Conservation (phyloP, 352 stramenopile genomes). For the Phytophthora ramorum region DNA sequence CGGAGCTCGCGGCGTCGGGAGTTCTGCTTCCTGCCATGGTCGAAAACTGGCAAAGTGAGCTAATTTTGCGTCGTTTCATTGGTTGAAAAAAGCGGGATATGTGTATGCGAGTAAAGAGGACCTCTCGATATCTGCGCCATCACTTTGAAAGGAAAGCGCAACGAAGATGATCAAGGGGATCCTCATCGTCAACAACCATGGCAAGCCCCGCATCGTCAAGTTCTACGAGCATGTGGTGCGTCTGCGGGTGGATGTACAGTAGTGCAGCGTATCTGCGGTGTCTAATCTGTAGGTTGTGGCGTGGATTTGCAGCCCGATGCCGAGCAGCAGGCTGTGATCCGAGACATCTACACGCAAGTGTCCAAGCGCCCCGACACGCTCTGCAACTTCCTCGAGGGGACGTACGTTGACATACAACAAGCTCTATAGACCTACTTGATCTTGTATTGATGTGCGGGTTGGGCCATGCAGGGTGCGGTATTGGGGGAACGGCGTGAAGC, state of each 20-base stretch:
- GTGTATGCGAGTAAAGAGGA: constrained; percentile 1
- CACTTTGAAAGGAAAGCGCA: not conserved
- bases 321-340: constrained; percentile 97
- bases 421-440: not conserved
- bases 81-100: not conserved
- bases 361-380: constrained; percentile 97
- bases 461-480: constrained; percentile 73
- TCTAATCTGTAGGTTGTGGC: not conserved
- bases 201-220: constrained; percentile 98
- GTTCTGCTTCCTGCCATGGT: constrained; percentile 21
- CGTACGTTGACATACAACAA: constrained; percentile 51
- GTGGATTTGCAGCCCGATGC: constrained; percentile 85
- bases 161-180: constrained; percentile 98
- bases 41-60: not conserved
- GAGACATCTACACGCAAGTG: constrained; percentile 99
- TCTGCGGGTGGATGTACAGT: constrained; percentile 5
- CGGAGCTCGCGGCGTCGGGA: constrained; percentile 17
- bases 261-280: not conserved
- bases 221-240: constrained; percentile 99
- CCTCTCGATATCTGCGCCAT: not conserved
- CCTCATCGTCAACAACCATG: constrained; percentile 99
- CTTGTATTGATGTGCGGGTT: constrained; percentile 2
- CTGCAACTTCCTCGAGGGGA: constrained; percentile 99
- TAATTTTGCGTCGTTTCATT: constrained; percentile 14
- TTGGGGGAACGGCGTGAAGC: constrained; percentile 97